Base-by-base conservation (phyloP, 1,284 basidiomycete species). In the Volvariella surrecta region DNA sequence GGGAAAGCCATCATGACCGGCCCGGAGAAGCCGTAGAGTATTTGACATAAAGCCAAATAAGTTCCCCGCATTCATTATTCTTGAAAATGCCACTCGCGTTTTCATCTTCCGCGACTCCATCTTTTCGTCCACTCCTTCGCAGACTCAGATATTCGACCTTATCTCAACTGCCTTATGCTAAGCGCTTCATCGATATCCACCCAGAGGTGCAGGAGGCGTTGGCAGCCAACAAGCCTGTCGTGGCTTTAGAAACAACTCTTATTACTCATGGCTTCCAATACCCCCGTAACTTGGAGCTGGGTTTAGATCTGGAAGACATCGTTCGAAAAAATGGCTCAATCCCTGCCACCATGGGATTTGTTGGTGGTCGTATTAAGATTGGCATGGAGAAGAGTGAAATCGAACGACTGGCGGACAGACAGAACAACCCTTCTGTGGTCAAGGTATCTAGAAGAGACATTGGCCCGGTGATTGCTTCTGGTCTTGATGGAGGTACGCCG, bases 401-500 rank as follows among this genome's bases (percentile, higher is more conserved):
- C 2, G 78, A 80, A 50, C 66, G 76, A 39, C 67, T 99, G 18
- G 85, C 89, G 1, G 78, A 82, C 54, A 68, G 70, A 30, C 58
- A 53, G 38, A 56, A 57, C 24, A 70, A 71, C 30, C 63, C 73
- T 2, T 6, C 13, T 19, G 18, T 35, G n/a, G 73, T 81, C 42
- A 98, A 99, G 64, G 69, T 96, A 9, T 95, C 92, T 1, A 70
- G 92, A 37, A 71, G 95, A 41, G 95, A 99, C 60, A 71, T 99
- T 39, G 89, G 81, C 1, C 70, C 88, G 37, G 82, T 82, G 2
- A 71, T 96, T 46, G 77, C 84, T 10, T 58, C 73, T 30, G 73
- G 72, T 49, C 70, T 67, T 40, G 79, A 92, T 48, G 95, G 93
- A 48, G 95, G 93, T 46, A 84, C 6, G 55, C 45, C 24, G 24